Percentiles rank a stretch among this genome's conserved stretches.
Evolutionary conservation across 2,329 filamentous ascomycete genomes (phyloP).

Genomic region (Alternaria atra): DNA sequence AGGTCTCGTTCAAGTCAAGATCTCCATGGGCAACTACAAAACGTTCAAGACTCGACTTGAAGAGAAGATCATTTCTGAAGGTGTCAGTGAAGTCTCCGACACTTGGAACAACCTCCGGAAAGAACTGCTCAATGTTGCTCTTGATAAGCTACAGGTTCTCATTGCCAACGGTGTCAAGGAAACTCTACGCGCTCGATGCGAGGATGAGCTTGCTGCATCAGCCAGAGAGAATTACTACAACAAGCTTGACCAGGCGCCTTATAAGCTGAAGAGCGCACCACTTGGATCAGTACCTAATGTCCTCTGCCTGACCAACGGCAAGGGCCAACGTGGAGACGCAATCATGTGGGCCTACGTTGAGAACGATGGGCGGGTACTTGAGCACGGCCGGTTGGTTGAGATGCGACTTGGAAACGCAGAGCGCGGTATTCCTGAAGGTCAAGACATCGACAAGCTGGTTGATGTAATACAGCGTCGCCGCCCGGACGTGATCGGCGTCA

Average conservation of each 20-base stretch:
- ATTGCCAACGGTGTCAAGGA: slow-evolving; percentile 95
- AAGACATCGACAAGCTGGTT: slow-evolving; percentile 74
- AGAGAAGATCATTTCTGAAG: slow-evolving; percentile 89
- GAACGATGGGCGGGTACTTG: slow-evolving; percentile 87
- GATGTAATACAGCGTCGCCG: slow-evolving; percentile 81
- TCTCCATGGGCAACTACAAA: slow-evolving; percentile 78
- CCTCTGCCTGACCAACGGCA: slow-evolving; percentile 85
- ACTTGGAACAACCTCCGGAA: slow-evolving; percentile 91
- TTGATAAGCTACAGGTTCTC: slow-evolving; percentile 81
- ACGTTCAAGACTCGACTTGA: slow-evolving; percentile 81
- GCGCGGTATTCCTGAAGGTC: slow-evolving; percentile 71
- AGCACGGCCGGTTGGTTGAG: slow-evolving; percentile 87
- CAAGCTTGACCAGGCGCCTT: slow-evolving; percentile 93
- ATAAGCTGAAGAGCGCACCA: slow-evolving; percentile 92
- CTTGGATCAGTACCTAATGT: slow-evolving; percentile 88
- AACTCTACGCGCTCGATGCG: slow-evolving; percentile 89
- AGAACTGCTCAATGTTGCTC: slow-evolving; percentile 82
- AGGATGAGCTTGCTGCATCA: slow-evolving; percentile 86
- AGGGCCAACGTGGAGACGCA: slow-evolving; percentile 79
- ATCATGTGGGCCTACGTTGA: slow-evolving; percentile 93
- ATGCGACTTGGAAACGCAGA: slow-evolving; percentile 72
- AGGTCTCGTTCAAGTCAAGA: slow-evolving; percentile 84
- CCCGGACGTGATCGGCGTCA: slow-evolving; percentile 89
- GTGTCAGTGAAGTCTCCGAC: slow-evolving; percentile 92
- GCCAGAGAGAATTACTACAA: slow-evolving; percentile 90